Evolutionary conservation across 2,329 filamentous ascomycete genomes (phyloP), one percentile per base, ranked within the genome.

Genomic region (Aspergillus japonicus): DNA sequence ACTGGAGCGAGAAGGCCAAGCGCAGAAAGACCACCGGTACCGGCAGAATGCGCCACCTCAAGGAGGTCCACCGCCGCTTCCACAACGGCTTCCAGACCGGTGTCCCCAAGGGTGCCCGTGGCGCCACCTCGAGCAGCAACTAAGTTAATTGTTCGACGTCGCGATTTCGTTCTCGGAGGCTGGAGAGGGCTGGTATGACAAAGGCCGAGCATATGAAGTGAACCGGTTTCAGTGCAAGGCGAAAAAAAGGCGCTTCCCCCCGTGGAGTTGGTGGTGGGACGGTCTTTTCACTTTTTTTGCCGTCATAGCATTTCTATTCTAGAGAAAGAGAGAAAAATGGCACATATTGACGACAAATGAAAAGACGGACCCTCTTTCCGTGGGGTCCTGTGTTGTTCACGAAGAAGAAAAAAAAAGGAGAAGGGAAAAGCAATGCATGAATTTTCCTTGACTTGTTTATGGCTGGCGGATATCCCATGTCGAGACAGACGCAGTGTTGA

Each of bases 1-100:
- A 99, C 91, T 99, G 95, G 95, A 88, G 91, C 82, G 94, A 98
- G 88, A 99, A 99, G 91, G 94, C 93, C 76, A 98, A 98, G 92
- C 87, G 95, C 82, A 96, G 95, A 90, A 98, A 97, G 93, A 97
- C 94, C 78, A 94, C 91, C 80, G 95, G 95, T 76, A 94, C 92
- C 78, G 95, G 95, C 81, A 91, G 95, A 82, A 95, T 93, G 89
- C 88, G 92, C 79, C 91, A 93, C 85, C 87, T 99, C 80, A 96
- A 96, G 87, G 87, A 86, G 76, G 89, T 99, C 79, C 85, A 92
- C 78, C 89, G 95, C 81, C 88, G 88, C 83, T 96, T 96, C 89
- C 92, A 89, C 86, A 99, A 99, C 85, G 93, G 92, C 75, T 99
- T 99, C 91, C 94, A 91, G 85, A 87, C 83, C 72, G 95, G 95